Evolutionary conservation across 306 rosid species (phyloP).

Genomic region (Amphicarpaea edgeworthii): DNA sequence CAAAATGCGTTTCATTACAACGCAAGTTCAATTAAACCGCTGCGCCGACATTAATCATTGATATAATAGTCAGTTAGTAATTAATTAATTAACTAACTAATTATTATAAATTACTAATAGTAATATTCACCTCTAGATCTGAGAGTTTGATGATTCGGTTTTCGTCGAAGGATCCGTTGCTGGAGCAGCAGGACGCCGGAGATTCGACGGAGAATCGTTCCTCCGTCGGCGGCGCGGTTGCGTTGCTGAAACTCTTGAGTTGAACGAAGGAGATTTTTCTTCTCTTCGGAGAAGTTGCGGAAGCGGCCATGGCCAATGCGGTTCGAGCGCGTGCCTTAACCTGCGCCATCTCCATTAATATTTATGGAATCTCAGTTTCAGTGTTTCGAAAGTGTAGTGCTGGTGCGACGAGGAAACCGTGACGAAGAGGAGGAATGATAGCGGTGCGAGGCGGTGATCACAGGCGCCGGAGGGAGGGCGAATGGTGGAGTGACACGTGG

Average conservation of each 20-base stretch:
- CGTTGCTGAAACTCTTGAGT: constrained; percentile 37
- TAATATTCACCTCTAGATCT: constrained; percentile 69
- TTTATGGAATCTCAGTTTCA: constrained; percentile 28
- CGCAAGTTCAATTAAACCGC: too few species aligned
- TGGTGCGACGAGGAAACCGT: constrained; percentile 44
- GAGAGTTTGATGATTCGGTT: constrained; percentile 49
- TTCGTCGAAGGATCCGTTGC: constrained; percentile 60
- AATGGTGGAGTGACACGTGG: constrained; percentile 51
- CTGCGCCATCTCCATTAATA: constrained; percentile 56
- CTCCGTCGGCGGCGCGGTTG: constrained; percentile 34
- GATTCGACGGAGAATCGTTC: constrained; percentile 46
- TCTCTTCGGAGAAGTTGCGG: constrained; percentile 44
- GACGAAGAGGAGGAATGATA: constrained; percentile 36
- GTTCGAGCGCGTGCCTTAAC: constrained; percentile 56
- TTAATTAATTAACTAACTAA: too few species aligned
- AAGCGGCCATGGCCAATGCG: constrained; percentile 46
- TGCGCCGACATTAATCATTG: too few species aligned
- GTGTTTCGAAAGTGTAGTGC: neutral
- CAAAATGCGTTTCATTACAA: constrained; percentile 20
- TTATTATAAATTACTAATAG: neutral
- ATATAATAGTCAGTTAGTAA: too few species aligned
- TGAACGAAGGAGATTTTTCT: constrained; percentile 55
- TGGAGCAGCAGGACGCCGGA: constrained; percentile 65
- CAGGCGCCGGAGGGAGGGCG: constrained; percentile 44
- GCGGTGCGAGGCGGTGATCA: constrained; percentile 52